Evolutionary conservation across 1,284 basidiomycete genomes (phyloP).

Genomic region (Tylopilus orsonianus): DNA sequence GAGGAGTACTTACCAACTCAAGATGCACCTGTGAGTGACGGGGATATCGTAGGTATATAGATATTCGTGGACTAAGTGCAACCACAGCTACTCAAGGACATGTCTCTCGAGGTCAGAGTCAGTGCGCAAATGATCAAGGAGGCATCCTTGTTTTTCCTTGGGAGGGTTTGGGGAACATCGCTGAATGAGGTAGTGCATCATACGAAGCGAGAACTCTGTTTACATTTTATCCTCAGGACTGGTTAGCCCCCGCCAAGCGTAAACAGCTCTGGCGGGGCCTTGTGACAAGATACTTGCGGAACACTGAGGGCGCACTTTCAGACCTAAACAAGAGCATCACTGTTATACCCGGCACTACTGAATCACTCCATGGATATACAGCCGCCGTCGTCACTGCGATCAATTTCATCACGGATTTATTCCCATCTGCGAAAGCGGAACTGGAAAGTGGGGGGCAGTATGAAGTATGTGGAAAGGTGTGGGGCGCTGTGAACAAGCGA

Average conservation of each 20-base stretch:
- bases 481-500: conserved; percentile 21
- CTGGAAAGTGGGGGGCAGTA: conserved; percentile 18
- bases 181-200: conserved; percentile 13
- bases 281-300: conserved; percentile 27
- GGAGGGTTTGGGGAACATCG: conserved; percentile 5
- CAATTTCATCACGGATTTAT: conserved; percentile 23
- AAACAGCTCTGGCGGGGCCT: conserved; percentile 25
- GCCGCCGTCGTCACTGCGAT: conserved; percentile 21
- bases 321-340: conserved; percentile 12
- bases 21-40: conserved; percentile 16
- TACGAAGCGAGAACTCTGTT: neutral
- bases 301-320: conserved; percentile 23
- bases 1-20: conserved; percentile 19
- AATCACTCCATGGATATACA: conserved; percentile 19
- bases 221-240: conserved; percentile 15
- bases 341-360: conserved; percentile 19
- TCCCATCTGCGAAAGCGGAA: conserved; percentile 16
- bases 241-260: conserved; percentile 25
- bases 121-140: conserved; percentile 27
- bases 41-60: neutral
- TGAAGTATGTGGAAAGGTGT: conserved; percentile 25
- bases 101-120: conserved; percentile 20
- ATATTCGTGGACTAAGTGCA: conserved; percentile 6
- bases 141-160: conserved; percentile 27
- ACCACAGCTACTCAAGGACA: conserved; percentile 19